Conservation (phyloP, 352 stramenopile species). For the Pythium dissotocum region DNA sequence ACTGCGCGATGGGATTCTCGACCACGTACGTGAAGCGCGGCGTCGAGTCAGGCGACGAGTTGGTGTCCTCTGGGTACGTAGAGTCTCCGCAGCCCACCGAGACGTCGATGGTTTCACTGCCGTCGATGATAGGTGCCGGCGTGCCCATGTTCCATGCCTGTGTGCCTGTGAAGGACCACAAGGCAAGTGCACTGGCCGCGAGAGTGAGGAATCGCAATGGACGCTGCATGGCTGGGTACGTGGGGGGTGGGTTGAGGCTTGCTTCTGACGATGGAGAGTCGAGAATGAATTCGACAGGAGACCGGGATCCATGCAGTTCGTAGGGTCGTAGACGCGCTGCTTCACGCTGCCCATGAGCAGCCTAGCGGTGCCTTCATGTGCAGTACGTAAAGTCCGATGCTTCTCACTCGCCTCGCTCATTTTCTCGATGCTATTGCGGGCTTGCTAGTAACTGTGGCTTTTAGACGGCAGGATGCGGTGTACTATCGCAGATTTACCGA, state of each 20-base stretch:
- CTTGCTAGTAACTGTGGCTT: too few relatives aligned
- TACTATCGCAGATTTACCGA: too few relatives aligned
- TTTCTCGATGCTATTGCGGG: too few relatives aligned
- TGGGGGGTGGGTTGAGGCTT: neutral
- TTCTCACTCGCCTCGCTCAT: too few relatives aligned
- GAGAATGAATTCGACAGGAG: neutral
- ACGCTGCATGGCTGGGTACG: neutral
- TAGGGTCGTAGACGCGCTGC: too few relatives aligned
- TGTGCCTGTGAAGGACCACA: neutral
- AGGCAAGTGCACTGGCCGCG: neutral
- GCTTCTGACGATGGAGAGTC: neutral
- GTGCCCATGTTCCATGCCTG: neutral
- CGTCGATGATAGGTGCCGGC: neutral
- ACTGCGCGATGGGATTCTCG: constrained; percentile 44
- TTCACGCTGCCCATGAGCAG: too few relatives aligned
- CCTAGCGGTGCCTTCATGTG: too few relatives aligned
- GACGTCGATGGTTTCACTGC: neutral
- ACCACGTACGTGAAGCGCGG: constrained; percentile 41
- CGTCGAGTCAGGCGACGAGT: constrained; percentile 18
- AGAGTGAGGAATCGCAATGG: neutral
- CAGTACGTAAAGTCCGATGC: too few relatives aligned
- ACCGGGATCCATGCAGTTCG: too few relatives aligned
- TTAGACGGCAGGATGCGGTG: too few relatives aligned
- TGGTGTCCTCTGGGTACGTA: constrained; percentile 4
- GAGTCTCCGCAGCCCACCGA: neutral